Base-by-base conservation (phyloP, 192 early-diverging fungal species). In the Umbelopsis sp. region DNA sequence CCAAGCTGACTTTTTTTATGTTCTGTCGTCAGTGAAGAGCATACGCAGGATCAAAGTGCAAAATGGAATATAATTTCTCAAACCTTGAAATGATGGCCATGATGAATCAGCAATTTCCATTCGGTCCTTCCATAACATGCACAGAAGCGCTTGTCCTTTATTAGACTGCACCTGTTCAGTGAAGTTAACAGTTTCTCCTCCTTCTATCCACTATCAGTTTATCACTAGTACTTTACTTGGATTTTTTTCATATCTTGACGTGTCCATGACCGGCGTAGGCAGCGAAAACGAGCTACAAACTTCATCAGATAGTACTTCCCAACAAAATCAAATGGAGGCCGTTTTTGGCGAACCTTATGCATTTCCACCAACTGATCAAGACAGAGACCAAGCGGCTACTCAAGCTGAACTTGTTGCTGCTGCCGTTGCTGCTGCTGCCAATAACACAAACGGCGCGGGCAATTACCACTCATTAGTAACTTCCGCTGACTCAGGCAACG, bases 401-500 rank as follows among this genome's bases (percentile, higher is more conserved):
- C 56, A 62, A 62, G 56, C 56, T 34, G 56, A 62, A 34, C 31
- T 62, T 2, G 56, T 62, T 34, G 66, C 65, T 68, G 72, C 66
- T 70, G 51, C 50, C 36, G 65, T 73, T 34, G 53, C 71, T 53
- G 71, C 47, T 4, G 29, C 62, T 8, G 45, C 65, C 20, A 36
- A 62, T 25, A 34, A 21, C 16, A n/a, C 43, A 22, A 43, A 45
- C n/a, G 24, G 50, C 29, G 34, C 32, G n/a, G 16, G 24, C 36
- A 29, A 32, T 44, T 7, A 66, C 24, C 45, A 43, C 26, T 2
- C 62, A 9, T 41, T 52, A 3, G 45, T 38, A 29, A 21, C 59
- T 45, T 11, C 34, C 43, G 44, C 45, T 45, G 49, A 7, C 24
- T 22, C 52, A 21, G 20, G 49, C 34, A 51, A 51, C 66, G 51